Conservation (phyloP, 2,329 filamentous ascomycete species). For the Beauveria sp. region DNA sequence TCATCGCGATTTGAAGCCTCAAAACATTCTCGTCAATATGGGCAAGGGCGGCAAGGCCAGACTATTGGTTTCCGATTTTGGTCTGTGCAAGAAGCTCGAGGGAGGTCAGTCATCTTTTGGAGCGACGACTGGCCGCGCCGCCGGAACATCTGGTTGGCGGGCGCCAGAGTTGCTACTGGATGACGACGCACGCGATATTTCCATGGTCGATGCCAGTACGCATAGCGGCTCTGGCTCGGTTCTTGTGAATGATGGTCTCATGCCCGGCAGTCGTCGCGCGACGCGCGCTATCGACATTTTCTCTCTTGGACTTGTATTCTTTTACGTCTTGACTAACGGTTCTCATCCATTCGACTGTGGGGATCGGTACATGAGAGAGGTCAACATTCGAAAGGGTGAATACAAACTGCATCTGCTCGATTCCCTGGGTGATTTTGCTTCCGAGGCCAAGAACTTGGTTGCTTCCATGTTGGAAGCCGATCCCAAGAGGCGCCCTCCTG, state of each 20-base stretch:
- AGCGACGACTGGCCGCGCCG: slow-evolving; percentile 86
- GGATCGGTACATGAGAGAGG: slow-evolving; percentile 89
- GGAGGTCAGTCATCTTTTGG: slow-evolving; percentile 91
- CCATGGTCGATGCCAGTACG: slow-evolving; percentile 43
- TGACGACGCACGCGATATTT: slow-evolving; percentile 54
- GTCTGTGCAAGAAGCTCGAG: slow-evolving; percentile 93
- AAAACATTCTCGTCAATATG: slow-evolving; percentile 86
- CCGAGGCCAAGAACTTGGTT: slow-evolving; percentile 83
- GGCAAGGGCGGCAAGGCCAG: slow-evolving; percentile 63
- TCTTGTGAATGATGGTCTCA: slow-evolving; percentile 50
- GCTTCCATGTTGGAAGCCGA: slow-evolving; percentile 62
- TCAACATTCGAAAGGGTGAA: slow-evolving; percentile 90
- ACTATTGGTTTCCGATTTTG: slow-evolving; percentile 96
- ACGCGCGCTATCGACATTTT: slow-evolving; percentile 97
- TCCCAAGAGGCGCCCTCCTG: slow-evolving; percentile 57
- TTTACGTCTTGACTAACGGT: slow-evolving; percentile 92
- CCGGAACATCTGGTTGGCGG: slow-evolving; percentile 92
- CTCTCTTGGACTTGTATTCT: slow-evolving; percentile 94
- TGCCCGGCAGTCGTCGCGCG: slow-evolving; percentile 61
- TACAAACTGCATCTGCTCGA: slow-evolving; percentile 66
- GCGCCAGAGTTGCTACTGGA: slow-evolving; percentile 87
- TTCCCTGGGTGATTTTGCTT: slow-evolving; percentile 71
- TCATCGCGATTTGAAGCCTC: slow-evolving; percentile 92
- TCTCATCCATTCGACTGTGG: slow-evolving; percentile 91
- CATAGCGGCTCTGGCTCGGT: slow-evolving; percentile 55